Conservation (phyloP, 139 green algal genomes). For the Helicosporidium sp. region DNA sequence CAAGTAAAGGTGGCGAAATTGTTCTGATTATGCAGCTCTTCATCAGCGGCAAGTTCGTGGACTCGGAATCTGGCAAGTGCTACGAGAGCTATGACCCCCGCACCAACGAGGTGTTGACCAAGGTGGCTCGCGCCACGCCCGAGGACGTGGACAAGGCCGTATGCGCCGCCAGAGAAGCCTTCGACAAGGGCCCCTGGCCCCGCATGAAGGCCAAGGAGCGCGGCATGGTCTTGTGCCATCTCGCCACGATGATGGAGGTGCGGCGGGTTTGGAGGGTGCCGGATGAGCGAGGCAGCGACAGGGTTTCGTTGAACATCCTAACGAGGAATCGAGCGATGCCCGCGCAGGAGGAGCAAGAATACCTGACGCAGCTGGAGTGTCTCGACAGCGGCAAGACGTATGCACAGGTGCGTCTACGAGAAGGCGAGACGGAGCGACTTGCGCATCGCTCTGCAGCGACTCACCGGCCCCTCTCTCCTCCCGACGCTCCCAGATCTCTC, state of each 20-base stretch:
- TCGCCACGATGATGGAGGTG: neutral
- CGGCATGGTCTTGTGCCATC: conserved; percentile 27
- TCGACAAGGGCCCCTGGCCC: conserved; percentile 44
- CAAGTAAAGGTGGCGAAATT: no score
- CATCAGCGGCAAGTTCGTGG: conserved; percentile 44
- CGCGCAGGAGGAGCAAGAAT: conserved; percentile 14
- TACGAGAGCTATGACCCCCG: conserved; percentile 27
- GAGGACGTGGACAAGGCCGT: conserved; percentile 29
- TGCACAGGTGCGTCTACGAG: neutral
- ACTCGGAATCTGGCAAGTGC: conserved; percentile 20
- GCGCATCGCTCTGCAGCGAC: no score
- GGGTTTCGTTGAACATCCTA: no score
- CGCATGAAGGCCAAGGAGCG: conserved; percentile 29
- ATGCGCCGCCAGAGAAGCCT: conserved; percentile 21
- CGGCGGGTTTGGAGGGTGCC: no score
- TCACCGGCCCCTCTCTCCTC: no score
- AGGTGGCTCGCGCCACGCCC: conserved; percentile 34
- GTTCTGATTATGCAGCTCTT: conserved; percentile 47
- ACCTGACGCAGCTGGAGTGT: conserved; percentile 19
- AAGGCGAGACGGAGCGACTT: no score
- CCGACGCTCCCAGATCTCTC: no score
- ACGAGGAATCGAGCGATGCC: no score
- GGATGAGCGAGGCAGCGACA: no score
- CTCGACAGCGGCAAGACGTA: neutral
- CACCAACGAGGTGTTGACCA: conserved; percentile 29